phyloP scores from a whole-genome alignment of 441 rosid genomes.

The Isatis lusitanica region DNA sequence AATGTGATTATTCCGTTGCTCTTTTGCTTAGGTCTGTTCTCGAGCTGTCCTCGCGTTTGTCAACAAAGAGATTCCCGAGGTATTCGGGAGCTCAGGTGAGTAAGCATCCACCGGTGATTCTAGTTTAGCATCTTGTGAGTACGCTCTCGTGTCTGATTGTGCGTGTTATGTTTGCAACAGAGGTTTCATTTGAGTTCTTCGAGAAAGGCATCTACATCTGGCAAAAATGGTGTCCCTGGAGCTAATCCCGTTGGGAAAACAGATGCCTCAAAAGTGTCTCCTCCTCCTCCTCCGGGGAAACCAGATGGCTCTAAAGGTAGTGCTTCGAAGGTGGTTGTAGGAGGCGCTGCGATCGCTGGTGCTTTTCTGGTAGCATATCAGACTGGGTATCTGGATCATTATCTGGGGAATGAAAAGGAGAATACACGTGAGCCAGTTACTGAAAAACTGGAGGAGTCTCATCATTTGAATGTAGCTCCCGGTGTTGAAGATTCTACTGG shows the following conservation, averaged over 20 bases:
- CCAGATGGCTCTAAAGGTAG: conserved; percentile 46
- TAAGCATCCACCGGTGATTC: conserved; percentile 2
- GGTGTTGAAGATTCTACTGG: conserved; percentile 39
- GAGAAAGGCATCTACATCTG: conserved; percentile 55
- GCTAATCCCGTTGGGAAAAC: conserved; percentile 27
- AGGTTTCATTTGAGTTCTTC: conserved; percentile 45
- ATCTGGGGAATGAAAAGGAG: conserved; percentile 42
- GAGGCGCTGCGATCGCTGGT: conserved; percentile 52
- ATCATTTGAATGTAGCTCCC: conserved; percentile 19
- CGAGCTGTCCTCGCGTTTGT: conserved; percentile 58
- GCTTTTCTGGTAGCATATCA: conserved; percentile 58
- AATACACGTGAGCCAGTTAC: conserved; percentile 29
- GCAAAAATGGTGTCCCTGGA: conserved; percentile 35
- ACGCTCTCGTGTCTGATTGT: not conserved
- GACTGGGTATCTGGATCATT: conserved; percentile 60
- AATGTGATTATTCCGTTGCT: not conserved
- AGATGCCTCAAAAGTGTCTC: conserved; percentile 11
- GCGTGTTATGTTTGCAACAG: conserved; percentile 34
- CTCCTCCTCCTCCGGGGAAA: conserved; percentile 34
- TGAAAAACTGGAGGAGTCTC: conserved; percentile 38
- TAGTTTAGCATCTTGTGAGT: not conserved
- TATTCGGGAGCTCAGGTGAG: conserved; percentile 56
- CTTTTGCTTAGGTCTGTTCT: conserved; percentile 58
- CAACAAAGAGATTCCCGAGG: conserved; percentile 50
- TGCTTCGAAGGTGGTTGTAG: conserved; percentile 46